Conservation (phyloP, 768 basidiomycete species). For the Calvatia gigantea region DNA sequence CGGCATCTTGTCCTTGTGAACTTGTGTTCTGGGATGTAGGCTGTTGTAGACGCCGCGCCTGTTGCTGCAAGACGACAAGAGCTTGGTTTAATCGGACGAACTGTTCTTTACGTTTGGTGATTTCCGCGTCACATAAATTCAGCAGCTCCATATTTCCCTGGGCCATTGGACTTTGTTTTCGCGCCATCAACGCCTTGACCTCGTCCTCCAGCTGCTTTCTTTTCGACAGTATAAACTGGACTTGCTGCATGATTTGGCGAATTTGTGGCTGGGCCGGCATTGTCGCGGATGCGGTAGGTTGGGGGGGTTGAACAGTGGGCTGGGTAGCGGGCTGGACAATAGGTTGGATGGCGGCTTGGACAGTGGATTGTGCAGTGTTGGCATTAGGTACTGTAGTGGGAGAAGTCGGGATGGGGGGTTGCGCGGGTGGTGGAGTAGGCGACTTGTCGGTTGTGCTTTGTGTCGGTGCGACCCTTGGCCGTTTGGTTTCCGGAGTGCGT, state of each 20-base stretch:
- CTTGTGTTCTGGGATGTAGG: background rate
- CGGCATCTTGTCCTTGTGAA: background rate
- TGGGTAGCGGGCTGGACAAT: background rate
- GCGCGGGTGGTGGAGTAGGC: conserved; percentile 20
- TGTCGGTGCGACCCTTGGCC: background rate
- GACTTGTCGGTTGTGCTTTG: conserved; percentile 13
- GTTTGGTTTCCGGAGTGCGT: conserved; percentile 34
- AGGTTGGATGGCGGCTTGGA: conserved; percentile 16
- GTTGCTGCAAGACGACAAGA: conserved; percentile 9
- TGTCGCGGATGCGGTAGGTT: conserved; percentile 4
- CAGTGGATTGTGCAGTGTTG: conserved; percentile 17
- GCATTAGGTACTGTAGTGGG: background rate
- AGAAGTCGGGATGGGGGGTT: conserved; percentile 13
- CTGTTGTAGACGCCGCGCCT: conserved; percentile 8
- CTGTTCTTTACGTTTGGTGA: conserved; percentile 12
- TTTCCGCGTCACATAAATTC: conserved; percentile 11
- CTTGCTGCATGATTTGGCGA: conserved; percentile 1
- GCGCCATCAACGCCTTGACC: background rate
- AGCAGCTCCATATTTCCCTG: conserved; percentile 17
- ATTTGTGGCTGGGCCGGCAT: conserved; percentile 21
- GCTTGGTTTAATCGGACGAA: conserved; percentile 11
- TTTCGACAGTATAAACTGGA: background rate
- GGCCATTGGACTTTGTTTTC: conserved; percentile 12
- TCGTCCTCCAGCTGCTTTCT: conserved; percentile 8
- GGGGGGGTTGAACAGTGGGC: conserved; percentile 10